Evolutionary conservation across 2,329 filamentous ascomycete genomes (phyloP).

Genomic region (Colletotrichum limetticola): DNA sequence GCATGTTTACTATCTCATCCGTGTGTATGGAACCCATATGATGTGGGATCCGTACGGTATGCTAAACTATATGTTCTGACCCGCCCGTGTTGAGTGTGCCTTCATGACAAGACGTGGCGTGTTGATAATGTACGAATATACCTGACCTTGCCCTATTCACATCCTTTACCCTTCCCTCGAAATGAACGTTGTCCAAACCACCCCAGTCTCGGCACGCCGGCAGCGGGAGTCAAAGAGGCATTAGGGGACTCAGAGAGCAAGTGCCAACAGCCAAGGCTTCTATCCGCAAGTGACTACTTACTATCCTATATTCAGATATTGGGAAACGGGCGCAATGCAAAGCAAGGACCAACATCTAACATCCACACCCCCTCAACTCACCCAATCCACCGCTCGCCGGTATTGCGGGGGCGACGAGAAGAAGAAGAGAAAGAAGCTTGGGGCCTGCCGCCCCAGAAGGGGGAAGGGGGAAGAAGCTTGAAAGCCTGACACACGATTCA

Average conservation of each 20-base stretch:
- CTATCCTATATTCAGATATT: not conserved
- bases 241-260: not conserved
- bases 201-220: not conserved
- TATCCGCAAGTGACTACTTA: no score
- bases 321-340: not conserved
- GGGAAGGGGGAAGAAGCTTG: not conserved
- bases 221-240: not conserved
- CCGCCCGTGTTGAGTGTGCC: not conserved
- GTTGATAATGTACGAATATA: not conserved
- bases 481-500: not conserved
- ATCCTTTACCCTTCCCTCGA: no score
- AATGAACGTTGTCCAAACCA: not conserved
- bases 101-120: not conserved
- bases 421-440: not conserved
- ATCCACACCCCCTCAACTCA: not conserved
- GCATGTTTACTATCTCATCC: not conserved
- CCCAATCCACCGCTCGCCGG: not conserved
- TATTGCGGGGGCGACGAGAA: not conserved
- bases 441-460: not conserved
- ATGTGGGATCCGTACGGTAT: not conserved
- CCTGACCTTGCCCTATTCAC: not conserved
- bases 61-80: not conserved
- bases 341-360: not conserved
- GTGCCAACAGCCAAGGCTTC: no score
- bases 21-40: not conserved